Evolutionary conservation across 495 filamentous ascomycete species (phyloP).

Genomic region (Aspergillus baeticus): DNA sequence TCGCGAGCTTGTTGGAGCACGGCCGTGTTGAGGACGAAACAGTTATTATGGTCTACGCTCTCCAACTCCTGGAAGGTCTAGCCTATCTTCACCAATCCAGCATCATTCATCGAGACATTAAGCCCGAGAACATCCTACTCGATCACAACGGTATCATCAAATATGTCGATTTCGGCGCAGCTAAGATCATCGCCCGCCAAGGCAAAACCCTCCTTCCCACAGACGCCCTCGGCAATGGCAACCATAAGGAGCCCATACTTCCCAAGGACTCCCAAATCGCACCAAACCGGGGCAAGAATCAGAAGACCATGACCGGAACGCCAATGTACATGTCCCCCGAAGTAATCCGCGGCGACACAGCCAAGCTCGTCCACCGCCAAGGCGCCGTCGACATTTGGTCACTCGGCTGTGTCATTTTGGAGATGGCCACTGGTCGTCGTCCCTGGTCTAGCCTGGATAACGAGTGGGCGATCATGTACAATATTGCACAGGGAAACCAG

Average conservation of each 20-base stretch:
- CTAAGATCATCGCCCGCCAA: constrained; percentile 93
- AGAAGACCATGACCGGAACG: constrained; percentile 93
- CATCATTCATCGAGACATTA: constrained; percentile 96
- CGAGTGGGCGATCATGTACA: constrained; percentile 99
- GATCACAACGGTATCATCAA: constrained; percentile 98
- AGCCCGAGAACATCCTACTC: constrained; percentile 96
- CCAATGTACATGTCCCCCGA: constrained; percentile 99
- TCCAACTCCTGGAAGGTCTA: constrained; percentile 93
- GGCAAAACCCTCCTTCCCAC: constrained; percentile 77
- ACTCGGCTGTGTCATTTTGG: constrained; percentile 91
- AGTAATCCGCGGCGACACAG: constrained; percentile 83
- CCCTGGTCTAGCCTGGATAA: constrained; percentile 98
- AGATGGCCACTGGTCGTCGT: constrained; percentile 94
- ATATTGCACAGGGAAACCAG: constrained; percentile 94
- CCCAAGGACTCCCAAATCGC: constrained; percentile 32
- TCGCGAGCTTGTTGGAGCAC: constrained; percentile 89
- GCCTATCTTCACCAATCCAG: constrained; percentile 88
- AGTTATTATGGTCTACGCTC: constrained; percentile 94
- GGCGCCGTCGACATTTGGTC: constrained; percentile 98
- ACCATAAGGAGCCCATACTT: constrained; percentile 28
- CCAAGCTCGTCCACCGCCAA: constrained; percentile 54
- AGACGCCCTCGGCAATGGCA: constrained; percentile 49
- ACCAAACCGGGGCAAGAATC: constrained; percentile 54
- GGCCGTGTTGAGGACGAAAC: constrained; percentile 97
- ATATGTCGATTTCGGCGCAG: constrained; percentile 97